Evolutionary conservation across 495 filamentous ascomycete genomes (phyloP), one percentile per base, ranked within the genome.

Genomic region (Aspergillus incahuasiensis): DNA sequence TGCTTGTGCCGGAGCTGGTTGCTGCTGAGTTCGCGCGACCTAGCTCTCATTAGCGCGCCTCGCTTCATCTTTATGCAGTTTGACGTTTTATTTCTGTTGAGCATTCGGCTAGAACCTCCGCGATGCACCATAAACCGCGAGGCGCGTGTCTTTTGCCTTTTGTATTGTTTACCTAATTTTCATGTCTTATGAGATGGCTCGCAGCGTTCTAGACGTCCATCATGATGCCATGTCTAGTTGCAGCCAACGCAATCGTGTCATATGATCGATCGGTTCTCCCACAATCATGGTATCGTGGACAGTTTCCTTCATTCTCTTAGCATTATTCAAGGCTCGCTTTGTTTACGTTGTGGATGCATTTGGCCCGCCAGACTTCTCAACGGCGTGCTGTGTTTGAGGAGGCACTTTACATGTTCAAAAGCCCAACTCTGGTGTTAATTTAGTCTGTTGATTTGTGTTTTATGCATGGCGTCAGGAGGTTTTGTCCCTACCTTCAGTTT

Each of bases 81-180:
- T 3, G 21, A 11, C 35, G 9, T 19, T 52, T 28, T 19, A 11
- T 41, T 52, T 53, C 52, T 32, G 18, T 43, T 53, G 34, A 35
- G 58, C 24, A 50, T 24, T 16, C 16, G 32, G 20, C 45, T 53
- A 12, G 46, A 56, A 35, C 60, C 64, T 66, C 63, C 68, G 73
- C 73, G 73, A 76, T 69, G 73, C 55, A 60, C 59, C 56, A 76
- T 76, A 76, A 76, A 76, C 73, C 73, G 73, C 73, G 67, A 59
- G 62, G 56, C 21, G 28, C 22, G n/a, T 22, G 48, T 38, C n/a
- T 38, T 53, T 42, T 48, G 18, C 39, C 38, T 24, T 18, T 53
- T 50, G 13, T 24, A 45, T 59, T 52, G 41, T 49, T 21, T 49
- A 46, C 45, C 19, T 44, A 35, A 34, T 54, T 43, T n/a, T 44